Percentiles rank a stretch among this genome's conserved stretches.
phyloP scores from a whole-genome alignment of 345 rosid genomes.

The Ceriops tagal region DNA sequence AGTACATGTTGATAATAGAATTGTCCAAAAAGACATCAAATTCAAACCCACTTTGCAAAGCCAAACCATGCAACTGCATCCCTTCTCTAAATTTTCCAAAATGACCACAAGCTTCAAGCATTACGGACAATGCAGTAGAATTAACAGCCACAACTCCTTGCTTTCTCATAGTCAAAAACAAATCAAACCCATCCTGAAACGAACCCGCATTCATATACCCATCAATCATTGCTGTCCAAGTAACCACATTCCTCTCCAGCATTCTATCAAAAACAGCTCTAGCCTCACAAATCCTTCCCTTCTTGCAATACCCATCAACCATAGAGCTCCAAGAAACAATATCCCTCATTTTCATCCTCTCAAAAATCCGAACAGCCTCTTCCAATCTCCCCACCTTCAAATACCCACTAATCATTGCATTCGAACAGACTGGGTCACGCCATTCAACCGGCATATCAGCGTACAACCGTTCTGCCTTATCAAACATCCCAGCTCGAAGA shows the following conservation, averaged over 20 bases:
- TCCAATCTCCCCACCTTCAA: constrained; percentile 48
- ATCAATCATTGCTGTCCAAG: constrained; percentile 78
- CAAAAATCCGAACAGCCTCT: constrained; percentile 55
- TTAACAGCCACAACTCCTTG: constrained; percentile 45
- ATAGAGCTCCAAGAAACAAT: constrained; percentile 68
- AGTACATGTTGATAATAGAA: constrained; percentile 64
- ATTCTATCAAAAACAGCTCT: constrained; percentile 49
- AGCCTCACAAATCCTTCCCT: constrained; percentile 50
- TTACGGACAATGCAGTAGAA: constrained; percentile 53
- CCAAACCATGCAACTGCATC: constrained; percentile 59
- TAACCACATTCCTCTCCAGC: constrained; percentile 62
- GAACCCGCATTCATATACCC: constrained; percentile 62
- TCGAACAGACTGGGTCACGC: constrained; percentile 71
- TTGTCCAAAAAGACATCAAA: constrained; percentile 58
- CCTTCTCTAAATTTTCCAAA: constrained; percentile 44
- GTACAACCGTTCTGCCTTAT: constrained; percentile 47
- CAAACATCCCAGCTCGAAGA: constrained; percentile 51
- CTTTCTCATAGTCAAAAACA: constrained; percentile 62
- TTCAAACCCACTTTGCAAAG: constrained; percentile 40
- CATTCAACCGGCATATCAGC: constrained; percentile 37
- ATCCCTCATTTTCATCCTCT: constrained; percentile 53
- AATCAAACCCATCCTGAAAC: constrained; percentile 52
- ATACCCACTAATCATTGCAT: constrained; percentile 64
- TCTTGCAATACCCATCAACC: constrained; percentile 75
- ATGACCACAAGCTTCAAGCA: constrained; percentile 61